Evolutionary conservation across 2,329 filamentous ascomycete species (phyloP).

Genomic region (Arthrobotrys conoides): DNA sequence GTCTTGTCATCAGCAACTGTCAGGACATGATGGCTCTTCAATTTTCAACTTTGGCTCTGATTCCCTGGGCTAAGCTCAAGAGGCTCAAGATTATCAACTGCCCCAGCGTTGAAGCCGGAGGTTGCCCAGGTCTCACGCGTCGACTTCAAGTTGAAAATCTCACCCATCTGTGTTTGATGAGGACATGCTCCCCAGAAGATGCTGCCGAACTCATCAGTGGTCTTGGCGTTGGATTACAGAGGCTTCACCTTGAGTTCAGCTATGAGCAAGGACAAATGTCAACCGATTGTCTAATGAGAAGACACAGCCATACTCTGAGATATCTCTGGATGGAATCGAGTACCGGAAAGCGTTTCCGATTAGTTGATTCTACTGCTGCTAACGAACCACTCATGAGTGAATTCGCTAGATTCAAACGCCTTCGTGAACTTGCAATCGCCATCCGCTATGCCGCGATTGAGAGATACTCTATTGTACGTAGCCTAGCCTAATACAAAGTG

Average conservation of each 20-base stretch:
- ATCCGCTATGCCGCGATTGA: slow-evolving; percentile 24
- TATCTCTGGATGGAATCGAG: slow-evolving; percentile 39
- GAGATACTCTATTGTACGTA: slow-evolving; percentile 23
- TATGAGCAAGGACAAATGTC: slow-evolving; percentile 22
- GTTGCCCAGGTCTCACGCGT: background rate
- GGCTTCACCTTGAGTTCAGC: slow-evolving; percentile 31
- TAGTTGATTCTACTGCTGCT: background rate
- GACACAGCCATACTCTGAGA: slow-evolving; percentile 2
- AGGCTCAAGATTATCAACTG: slow-evolving; percentile 35
- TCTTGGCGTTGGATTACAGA: slow-evolving; percentile 11
- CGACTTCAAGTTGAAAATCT: slow-evolving; percentile 2
- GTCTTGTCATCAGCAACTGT: slow-evolving; percentile 10
- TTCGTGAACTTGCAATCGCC: slow-evolving; percentile 33
- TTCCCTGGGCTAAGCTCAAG: slow-evolving; percentile 12
- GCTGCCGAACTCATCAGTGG: background rate
- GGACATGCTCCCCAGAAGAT: slow-evolving; percentile 26
- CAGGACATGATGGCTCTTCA: slow-evolving; percentile 30
- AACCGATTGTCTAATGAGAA: background rate
- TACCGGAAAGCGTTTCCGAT: slow-evolving; percentile 13
- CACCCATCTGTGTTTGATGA: slow-evolving; percentile 15
- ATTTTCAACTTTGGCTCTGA: slow-evolving; percentile 3
- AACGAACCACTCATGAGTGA: background rate
- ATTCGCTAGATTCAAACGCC: slow-evolving; percentile 4
- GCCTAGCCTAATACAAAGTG: too few relatives aligned
- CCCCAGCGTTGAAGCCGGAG: background rate